Evolutionary conservation across 2,329 filamentous ascomycete species (phyloP).

Genomic region (Dactylellina leptospora): DNA sequence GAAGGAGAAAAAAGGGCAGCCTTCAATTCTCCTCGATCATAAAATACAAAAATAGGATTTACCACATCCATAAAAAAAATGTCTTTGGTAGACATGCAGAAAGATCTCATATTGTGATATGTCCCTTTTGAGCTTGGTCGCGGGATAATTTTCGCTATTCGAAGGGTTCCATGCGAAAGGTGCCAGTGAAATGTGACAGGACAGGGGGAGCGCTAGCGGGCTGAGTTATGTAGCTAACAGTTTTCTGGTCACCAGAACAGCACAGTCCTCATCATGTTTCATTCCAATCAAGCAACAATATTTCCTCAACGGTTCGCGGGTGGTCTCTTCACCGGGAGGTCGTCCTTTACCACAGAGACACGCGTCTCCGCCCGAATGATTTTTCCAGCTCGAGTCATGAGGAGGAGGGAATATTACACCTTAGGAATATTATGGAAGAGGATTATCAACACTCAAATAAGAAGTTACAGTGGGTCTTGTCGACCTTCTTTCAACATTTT

Average conservation of each 20-base stretch:
- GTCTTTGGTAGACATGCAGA: background rate
- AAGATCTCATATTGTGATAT: background rate
- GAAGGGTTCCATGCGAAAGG: background rate
- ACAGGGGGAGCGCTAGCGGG: slow-evolving; percentile 40
- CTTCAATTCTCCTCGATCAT: too few species aligned
- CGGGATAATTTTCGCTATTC: slow-evolving; percentile 4
- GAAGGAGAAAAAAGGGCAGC: too few species aligned
- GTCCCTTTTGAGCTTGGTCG: background rate
- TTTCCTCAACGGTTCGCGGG: slow-evolving; percentile 33
- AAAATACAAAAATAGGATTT: too few species aligned
- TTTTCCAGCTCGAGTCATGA: background rate
- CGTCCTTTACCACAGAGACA: too few species aligned
- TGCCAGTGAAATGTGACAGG: slow-evolving; percentile 42
- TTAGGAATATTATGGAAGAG: background rate
- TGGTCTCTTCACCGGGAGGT: too few species aligned
- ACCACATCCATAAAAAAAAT: too few species aligned
- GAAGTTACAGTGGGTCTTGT: too few species aligned
- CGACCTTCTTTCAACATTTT: too few species aligned
- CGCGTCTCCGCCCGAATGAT: background rate
- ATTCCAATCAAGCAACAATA: slow-evolving; percentile 47
- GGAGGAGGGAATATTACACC: too few species aligned
- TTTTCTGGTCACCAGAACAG: slow-evolving; percentile 40
- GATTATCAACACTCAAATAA: too few species aligned
- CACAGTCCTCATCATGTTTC: slow-evolving; percentile 49
- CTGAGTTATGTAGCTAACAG: slow-evolving; percentile 43